Conservation (phyloP, 768 basidiomycete species). For the Rhodosporidiobolus sp. region DNA sequence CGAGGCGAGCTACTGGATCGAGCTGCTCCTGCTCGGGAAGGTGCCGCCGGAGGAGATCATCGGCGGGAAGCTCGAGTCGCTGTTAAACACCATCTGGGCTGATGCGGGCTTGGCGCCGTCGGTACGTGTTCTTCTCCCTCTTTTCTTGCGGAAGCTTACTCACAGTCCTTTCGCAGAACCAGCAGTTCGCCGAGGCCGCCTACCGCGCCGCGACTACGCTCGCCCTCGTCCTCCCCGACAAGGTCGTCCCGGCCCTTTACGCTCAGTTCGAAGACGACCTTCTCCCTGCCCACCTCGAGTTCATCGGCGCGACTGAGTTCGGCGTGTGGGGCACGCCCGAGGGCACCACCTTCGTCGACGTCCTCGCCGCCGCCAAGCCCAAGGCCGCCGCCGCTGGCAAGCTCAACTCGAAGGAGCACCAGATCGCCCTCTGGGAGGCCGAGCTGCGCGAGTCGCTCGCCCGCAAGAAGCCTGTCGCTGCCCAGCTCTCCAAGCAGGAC, state of each 20-base stretch:
- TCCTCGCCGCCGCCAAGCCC: conserved; percentile 28
- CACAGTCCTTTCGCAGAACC: background rate
- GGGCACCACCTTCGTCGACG: conserved; percentile 72
- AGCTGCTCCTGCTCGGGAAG: conserved; percentile 25
- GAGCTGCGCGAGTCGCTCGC: conserved; percentile 83
- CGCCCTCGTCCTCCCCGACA: conserved; percentile 70
- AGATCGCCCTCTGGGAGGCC: conserved; percentile 90
- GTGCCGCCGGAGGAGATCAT: conserved; percentile 32
- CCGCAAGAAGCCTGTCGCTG: conserved; percentile 63
- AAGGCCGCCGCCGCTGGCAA: conserved; percentile 31
- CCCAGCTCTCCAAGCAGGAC: conserved; percentile 73
- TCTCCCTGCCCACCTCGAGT: conserved; percentile 58
- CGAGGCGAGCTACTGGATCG: conserved; percentile 35
- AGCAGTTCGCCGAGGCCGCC: conserved; percentile 55
- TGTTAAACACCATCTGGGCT: conserved; percentile 30
- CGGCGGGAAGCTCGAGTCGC: background rate
- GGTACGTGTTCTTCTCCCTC: conserved; percentile 53
- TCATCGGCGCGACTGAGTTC: conserved; percentile 68
- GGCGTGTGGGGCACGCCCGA: conserved; percentile 82
- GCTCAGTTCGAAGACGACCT: conserved; percentile 66
- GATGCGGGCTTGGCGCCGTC: conserved; percentile 46
- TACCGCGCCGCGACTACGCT: conserved; percentile 72
- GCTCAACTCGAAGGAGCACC: conserved; percentile 62
- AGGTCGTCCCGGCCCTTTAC: conserved; percentile 66
- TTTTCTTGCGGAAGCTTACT: background rate